Evolutionary conservation across 495 filamentous ascomycete genomes (phyloP), one percentile per base, ranked within the genome.

Genomic region (Amniculicola lignicola): DNA sequence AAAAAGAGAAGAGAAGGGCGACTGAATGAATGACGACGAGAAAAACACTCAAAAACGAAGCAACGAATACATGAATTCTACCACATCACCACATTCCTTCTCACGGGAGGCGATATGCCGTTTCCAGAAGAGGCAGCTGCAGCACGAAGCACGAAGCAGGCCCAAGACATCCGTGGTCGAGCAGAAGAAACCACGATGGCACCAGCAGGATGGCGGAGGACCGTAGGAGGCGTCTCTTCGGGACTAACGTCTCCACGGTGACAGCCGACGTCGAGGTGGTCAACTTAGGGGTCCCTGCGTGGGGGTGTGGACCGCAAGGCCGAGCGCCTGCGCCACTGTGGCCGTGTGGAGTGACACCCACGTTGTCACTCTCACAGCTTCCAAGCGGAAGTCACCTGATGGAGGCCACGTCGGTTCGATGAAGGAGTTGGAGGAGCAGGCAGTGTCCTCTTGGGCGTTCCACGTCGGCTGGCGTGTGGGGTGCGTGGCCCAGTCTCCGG

Each of bases 41-140:
- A 47, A 52, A 31, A 37, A 5, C 16, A 38, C 21, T 44, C 45
- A 33, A 43, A 51, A 39, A 39, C n/a, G 27, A 51, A 16, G 45
- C 18, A 23, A 44, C 15, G n/a, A n/a, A n/a, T n/a, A n/a, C n/a
- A 33, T 33, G 29, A 33, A 7, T 33, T 9, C 54, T 37, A 50
- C 39, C 38, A 49, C 15, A 19, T n/a, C 22, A 54, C 45, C 16
- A 22, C 53, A 38, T 11, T n/a, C 21, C 51, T 55, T 38, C 42
- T 25, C 25, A 16, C n/a, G 14, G 38, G 52, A 46, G 51, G 52
- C 38, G 25, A 50, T 35, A 38, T 27, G 16, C 23, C 35, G 27
- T 47, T 53, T 48, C 45, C 24, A 16, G 41, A 38, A 31, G 22
- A 39, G 27, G 29, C 29, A 48, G 44, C 12, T 29, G 59, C 39